Percentiles rank a stretch among this genome's conserved stretches.
Conservation (phyloP, 345 rosid species). For the Citrus hindsii region DNA sequence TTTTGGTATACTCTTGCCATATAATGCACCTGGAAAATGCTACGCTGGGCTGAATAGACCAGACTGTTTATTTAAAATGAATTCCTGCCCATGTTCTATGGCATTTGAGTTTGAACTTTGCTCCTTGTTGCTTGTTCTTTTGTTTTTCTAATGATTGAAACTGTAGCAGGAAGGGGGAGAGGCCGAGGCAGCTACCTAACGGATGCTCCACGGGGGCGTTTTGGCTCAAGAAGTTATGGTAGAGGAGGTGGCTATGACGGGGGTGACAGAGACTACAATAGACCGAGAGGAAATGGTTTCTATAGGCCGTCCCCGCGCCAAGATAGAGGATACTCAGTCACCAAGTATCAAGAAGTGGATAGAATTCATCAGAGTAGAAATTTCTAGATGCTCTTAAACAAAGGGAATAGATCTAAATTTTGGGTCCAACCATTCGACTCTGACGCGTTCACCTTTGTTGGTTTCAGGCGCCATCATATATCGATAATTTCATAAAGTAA, state of each 20-base stretch:
- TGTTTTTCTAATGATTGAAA: background rate
- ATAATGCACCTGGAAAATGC: background rate
- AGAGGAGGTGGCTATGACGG: slow-evolving; percentile 40
- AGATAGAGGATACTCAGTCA: slow-evolving; percentile 40
- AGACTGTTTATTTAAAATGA: background rate
- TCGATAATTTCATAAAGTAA: slow-evolving; percentile 8
- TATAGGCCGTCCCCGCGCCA: slow-evolving; percentile 36
- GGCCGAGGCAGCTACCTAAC: slow-evolving; percentile 47
- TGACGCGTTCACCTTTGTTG: slow-evolving; percentile 8
- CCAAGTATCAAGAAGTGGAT: slow-evolving; percentile 31
- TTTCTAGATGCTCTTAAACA: background rate
- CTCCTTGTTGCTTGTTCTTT: background rate
- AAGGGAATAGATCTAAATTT: slow-evolving; percentile 23
- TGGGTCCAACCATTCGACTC: slow-evolving; percentile 8
- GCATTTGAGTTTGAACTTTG: background rate
- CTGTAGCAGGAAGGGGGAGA: slow-evolving; percentile 45
- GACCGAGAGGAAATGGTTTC: slow-evolving; percentile 54
- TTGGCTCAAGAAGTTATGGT: slow-evolving; percentile 38
- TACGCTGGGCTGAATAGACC: background rate
- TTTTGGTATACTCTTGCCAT: background rate
- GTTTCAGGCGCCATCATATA: slow-evolving; percentile 17
- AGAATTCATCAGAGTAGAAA: slow-evolving; percentile 19
- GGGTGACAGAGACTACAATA: slow-evolving; percentile 42
- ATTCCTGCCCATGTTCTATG: background rate
- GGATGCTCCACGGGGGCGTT: slow-evolving; percentile 48